These are phyloP conservation scores for Auricularia sp. DNA, from an alignment of 768 basidiomycete genomes.

Conservation along the genomic window DNA sequence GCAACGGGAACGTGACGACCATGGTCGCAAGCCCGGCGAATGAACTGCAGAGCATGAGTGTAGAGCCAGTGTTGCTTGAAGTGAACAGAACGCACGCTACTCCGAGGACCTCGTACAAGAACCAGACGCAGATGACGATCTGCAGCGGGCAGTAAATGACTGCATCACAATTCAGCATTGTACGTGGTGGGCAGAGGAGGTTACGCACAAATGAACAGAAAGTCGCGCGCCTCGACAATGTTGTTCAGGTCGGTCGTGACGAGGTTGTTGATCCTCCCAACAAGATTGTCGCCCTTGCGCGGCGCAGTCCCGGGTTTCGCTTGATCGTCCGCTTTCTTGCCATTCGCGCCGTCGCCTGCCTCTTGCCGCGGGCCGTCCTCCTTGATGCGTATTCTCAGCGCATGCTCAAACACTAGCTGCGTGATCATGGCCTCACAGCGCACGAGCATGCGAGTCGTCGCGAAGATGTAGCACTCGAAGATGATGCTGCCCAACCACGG, in stretches of 20 bases:
- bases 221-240: constrained; percentile 25
- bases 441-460: constrained; percentile 25
- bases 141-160: constrained; percentile 17
- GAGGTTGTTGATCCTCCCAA: constrained; percentile 69
- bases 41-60: constrained; percentile 23
- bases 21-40: constrained; percentile 48
- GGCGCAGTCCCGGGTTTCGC: background rate
- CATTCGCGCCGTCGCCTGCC: too few species aligned
- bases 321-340: too few species aligned
- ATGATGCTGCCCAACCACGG: constrained; percentile 32
- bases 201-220: constrained; percentile 19
- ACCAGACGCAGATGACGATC: constrained; percentile 23
- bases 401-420: constrained; percentile 75
- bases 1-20: constrained; percentile 44
- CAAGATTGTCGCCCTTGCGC: constrained; percentile 32
- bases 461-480: constrained; percentile 45
- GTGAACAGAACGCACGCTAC: constrained; percentile 12
- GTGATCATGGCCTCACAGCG: constrained; percentile 43
- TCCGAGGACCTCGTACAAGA: constrained; percentile 20
- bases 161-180: background rate
- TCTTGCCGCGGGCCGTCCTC: too few species aligned
- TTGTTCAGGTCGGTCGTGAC: constrained; percentile 52
- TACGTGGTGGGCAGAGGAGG: background rate
- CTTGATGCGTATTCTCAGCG: constrained; percentile 57
- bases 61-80: background rate